These are phyloP conservation scores for Xylariaceae sp. DNA, from an alignment of 2,329 filamentous ascomycete genomes.

Conservation along the genomic window DNA sequence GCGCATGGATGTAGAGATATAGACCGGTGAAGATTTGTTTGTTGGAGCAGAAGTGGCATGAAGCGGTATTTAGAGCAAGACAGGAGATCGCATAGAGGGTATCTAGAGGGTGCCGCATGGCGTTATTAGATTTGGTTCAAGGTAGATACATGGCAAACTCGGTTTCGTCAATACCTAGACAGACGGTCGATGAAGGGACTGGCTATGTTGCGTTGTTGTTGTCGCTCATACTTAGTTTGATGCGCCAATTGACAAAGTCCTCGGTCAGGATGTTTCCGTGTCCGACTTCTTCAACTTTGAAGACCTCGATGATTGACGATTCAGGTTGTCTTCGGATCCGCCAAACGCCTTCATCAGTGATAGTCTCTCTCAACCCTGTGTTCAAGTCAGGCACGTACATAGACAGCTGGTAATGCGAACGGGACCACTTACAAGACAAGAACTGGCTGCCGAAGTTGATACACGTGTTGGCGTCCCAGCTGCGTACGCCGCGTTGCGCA, in stretches of 20 bases:
- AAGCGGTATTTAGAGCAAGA: constrained; percentile 11
- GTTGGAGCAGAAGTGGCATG: neutral
- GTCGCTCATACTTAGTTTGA: constrained; percentile 40
- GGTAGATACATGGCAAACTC: neutral
- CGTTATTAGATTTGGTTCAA: neutral
- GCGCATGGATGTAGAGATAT: constrained; percentile 38
- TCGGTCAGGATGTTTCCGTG: constrained; percentile 71
- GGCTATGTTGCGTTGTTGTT: constrained; percentile 8
- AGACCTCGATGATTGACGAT: constrained; percentile 64
- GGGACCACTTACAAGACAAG: constrained; percentile 59
- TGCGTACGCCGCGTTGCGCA: constrained; percentile 56
- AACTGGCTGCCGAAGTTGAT: constrained; percentile 83
- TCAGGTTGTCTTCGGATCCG: constrained; percentile 64
- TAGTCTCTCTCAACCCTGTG: constrained; percentile 58
- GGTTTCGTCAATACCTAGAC: neutral
- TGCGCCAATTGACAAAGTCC: constrained; percentile 71
- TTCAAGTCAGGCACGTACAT: constrained; percentile 1
- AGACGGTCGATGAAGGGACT: constrained; percentile 9
- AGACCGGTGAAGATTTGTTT: neutral
- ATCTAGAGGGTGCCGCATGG: constrained; percentile 19
- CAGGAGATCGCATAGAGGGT: constrained; percentile 11
- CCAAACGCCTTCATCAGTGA: constrained; percentile 73
- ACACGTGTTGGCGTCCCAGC: constrained; percentile 89
- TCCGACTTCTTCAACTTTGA: constrained; percentile 65
- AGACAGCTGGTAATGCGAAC: neutral